Evolutionary conservation across 305 asterid genomes (phyloP).

Genomic region (Rubia peregrina): DNA sequence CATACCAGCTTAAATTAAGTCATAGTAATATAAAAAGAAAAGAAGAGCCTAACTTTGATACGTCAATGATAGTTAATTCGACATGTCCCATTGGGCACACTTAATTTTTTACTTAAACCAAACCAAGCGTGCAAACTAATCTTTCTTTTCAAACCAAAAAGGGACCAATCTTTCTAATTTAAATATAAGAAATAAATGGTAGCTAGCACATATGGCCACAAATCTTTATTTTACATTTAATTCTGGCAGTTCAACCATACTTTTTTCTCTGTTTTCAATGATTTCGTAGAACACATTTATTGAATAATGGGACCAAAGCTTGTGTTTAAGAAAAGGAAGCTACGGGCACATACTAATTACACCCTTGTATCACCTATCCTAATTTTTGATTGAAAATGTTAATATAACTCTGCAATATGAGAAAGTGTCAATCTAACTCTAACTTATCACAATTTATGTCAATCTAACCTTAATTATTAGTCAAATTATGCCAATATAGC

Average conservation of each 20-base stretch:
- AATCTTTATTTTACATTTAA: not conserved
- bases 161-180: not conserved
- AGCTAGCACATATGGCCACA: not conserved
- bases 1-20: too few species aligned
- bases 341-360: too few species aligned
- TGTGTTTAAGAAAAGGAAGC: not conserved
- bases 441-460: too few species aligned
- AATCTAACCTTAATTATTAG: too few species aligned
- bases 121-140: conserved; percentile 20
- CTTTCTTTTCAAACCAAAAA: conserved; percentile 13
- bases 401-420: too few species aligned
- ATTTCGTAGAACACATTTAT: not conserved
- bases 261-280: not conserved
- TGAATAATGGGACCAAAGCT: not conserved
- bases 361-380: too few species aligned
- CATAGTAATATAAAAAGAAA: conserved; percentile 1
- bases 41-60: conserved; percentile 12
- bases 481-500: too few species aligned
- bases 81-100: not conserved
- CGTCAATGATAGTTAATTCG: not conserved
- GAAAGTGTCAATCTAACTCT: too few species aligned
- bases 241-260: conserved; percentile 3
- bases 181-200: not conserved
- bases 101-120: not conserved
- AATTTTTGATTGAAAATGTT: too few species aligned